Evolutionary conservation across 768 basidiomycete genomes (phyloP), one percentile per base, ranked within the genome.

Genomic region (Porphyrellus cyaneotinctus): DNA sequence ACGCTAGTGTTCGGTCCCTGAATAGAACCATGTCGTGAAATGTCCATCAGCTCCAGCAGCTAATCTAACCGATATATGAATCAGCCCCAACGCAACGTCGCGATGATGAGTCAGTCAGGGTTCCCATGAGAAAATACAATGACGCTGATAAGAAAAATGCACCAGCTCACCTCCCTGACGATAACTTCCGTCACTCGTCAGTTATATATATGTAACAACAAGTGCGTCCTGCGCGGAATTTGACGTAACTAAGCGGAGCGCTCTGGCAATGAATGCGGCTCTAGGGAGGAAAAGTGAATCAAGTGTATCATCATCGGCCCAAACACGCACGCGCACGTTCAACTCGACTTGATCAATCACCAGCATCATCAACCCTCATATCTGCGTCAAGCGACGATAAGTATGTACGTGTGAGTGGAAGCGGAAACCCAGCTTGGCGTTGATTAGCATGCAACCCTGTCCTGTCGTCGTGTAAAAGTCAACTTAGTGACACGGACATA

Each of bases 321-420:
- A n/a, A 37, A 15, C 14, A 18, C 28, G n/a, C 14, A 44, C 32
- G 6, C 37, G 28, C 48, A 51, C 46, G 36, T 53, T 43, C 18
- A 6, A 13, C 3, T 22, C 28, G 8, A 39, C 42, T 22, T 31
- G 20, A 28, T 32, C 43, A 18, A 23, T 15, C 9, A 18, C 36
- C 32, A 13, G 13, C 26, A 14, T 24, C 18, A 58, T 52, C 56
- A 47, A 33, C 38, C 18, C 28, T 53, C 33, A 43, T 30, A 6
- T 28, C n/a, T n/a, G n/a, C n/a, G n/a, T n/a, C 38, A 42, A 46
- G 56, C 38, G 56, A 57, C 18, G 38, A 44, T 14, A 42, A 11
- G 20, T 15, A 36, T n/a, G 14, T 22, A 37, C 17, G 48, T n/a
- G n/a, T n/a, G n/a, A 22, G 39, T 24, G 33, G 42, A 24, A 31